Base-by-base conservation (phyloP, 768 basidiomycete species). In the Boletus coccyginus region DNA sequence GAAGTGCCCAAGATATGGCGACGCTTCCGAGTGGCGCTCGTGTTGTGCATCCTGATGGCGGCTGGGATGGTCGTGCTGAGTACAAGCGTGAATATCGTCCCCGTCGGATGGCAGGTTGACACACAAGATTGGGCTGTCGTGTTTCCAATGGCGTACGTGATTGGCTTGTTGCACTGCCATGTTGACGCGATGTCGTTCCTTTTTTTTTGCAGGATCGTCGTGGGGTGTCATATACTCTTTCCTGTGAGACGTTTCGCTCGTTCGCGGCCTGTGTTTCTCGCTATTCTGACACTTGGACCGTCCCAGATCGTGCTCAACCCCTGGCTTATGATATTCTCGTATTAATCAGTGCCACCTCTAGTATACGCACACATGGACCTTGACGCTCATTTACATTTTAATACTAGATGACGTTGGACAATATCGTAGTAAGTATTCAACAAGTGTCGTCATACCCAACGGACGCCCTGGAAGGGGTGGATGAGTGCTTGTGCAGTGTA, bases 291-390 rank as follows among this genome's bases (percentile, higher is more conserved):
- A 12, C 13, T 2, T 46, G 75, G 75, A 77, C 58, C 39, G 46
- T 31, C 31, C 10, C 19, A 88, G 80, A 87, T 95, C 58, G 86
- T 92, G 21, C 80, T 94, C 49, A 94, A 94, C 64, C 92, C 91
- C 0, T 91, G 88, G 87, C 75, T 93, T 51, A 90, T 91, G 87
- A 88, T 91, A 53, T 93, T 93, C 72, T 86, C 85, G 0, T 83
- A 81, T 33, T 70, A 56, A 69, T 48, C 3, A 5, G 12, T 17
- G 11, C 19, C 11, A 27, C 21, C 21, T 21, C 21, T 21, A 21
- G 21, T 31, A 16, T 27, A 8, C 40, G 11, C 6, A 5, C 10
- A 2, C 35, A 36, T 31, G 39, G 38, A 19, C 45, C 19, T 32
- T 0, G 17, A 32, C 40, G 12, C n/a, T 43, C 39, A 2, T 36